Base-by-base conservation (phyloP, 768 basidiomycete species). In the Collybiopsis luxurians region DNA sequence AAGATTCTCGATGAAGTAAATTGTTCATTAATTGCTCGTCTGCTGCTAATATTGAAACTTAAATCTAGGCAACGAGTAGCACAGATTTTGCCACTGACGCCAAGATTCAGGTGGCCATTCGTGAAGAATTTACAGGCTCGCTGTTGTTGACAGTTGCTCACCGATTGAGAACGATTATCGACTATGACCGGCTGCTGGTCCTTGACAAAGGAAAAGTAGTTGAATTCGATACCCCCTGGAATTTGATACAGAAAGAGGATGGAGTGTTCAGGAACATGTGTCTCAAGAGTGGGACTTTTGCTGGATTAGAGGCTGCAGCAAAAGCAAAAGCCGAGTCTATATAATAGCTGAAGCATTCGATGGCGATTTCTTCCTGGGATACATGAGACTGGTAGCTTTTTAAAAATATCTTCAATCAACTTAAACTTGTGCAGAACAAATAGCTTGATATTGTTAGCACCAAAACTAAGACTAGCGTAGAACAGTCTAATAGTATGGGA, bases 21-120 rank as follows among this genome's bases (percentile, higher is more conserved):
- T n/a, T n/a, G n/a, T n/a, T n/a, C n/a, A n/a, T n/a, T n/a, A n/a
- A n/a, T n/a, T n/a, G n/a, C n/a, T n/a, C n/a, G n/a, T n/a, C n/a
- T n/a, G n/a, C n/a, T n/a, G n/a, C n/a, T n/a, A n/a, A n/a, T n/a
- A n/a, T n/a, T n/a, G n/a, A n/a, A n/a, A n/a, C n/a, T n/a, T n/a
- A n/a, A n/a, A n/a, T n/a, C n/a, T 6, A 92, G 63, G 91, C 91
- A 13, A 92, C 90, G 6, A 90, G 88, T 58, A 90, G 89, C 63
- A 91, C 93, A 56, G 90, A 92, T 66, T 89, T 93, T 63, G 86
- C 84, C 12, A 93, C 94, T 40, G 95, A 95, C 63, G 82, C 89
- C 7, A 94, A 93, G 72, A 96, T 96, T 55, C 94, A 96, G 67
- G 76, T 82, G 28, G 89, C 93, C 1, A 95, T 97, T 46, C 77